Conservation (phyloP, 345 rosid genomes). For the Diplotaxis tenuifolia region DNA sequence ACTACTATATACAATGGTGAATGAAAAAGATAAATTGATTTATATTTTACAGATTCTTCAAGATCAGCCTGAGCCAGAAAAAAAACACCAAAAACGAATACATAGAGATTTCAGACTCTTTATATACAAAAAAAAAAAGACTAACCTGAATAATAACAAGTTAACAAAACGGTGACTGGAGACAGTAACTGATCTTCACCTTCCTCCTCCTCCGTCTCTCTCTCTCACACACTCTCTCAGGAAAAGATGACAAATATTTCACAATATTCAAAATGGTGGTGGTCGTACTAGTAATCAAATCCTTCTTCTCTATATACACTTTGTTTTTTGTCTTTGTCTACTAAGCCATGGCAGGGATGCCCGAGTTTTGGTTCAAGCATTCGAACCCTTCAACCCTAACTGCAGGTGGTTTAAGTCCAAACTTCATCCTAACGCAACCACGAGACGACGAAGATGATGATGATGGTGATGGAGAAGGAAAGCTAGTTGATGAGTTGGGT, state of each 20-base stretch:
- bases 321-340: constrained; percentile 30
- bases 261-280: constrained; percentile 28
- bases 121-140: neutral
- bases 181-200: neutral
- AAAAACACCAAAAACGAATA: neutral
- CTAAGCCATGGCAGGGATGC: constrained; percentile 98
- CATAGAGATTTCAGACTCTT: neutral
- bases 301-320: constrained; percentile 59
- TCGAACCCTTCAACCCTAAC: constrained; percentile 99
- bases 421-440: constrained; percentile 67
- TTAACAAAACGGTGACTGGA: neutral
- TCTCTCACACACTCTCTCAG: constrained; percentile 26
- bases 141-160: neutral
- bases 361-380: constrained; percentile 90
- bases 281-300: constrained; percentile 18
- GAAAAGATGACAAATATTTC: neutral
- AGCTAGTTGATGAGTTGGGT: constrained; percentile 24
- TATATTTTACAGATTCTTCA: neutral
- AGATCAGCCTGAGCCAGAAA: neutral
- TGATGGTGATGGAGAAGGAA: constrained; percentile 47
- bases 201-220: neutral
- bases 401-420: constrained; percentile 78
- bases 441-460: constrained; percentile 55
- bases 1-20: neutral
- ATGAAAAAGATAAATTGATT: neutral